phyloP scores from a whole-genome alignment of 352 stramenopile genomes.

The Phytophthora nicotianae region DNA sequence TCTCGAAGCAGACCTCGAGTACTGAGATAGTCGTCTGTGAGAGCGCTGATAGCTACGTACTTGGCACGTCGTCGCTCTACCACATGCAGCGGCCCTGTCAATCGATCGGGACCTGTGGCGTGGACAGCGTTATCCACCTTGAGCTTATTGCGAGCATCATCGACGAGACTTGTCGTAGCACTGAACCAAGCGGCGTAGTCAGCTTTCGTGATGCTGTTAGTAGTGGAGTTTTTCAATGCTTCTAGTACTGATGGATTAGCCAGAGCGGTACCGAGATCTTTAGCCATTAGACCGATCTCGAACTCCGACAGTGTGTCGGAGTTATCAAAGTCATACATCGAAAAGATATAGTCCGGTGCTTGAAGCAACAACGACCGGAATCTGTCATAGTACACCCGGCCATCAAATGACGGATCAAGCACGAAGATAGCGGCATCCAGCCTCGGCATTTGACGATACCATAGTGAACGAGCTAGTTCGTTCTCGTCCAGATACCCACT shows the following conservation, averaged over 20 bases:
- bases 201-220: constrained; percentile 46
- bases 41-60: constrained; percentile 92
- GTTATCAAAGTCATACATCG: constrained; percentile 75
- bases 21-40: constrained; percentile 91
- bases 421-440: constrained; percentile 70
- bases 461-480: constrained; percentile 68
- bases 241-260: constrained; percentile 43
- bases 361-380: constrained; percentile 48
- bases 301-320: constrained; percentile 57
- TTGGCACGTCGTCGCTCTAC: constrained; percentile 93
- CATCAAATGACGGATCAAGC: constrained; percentile 84
- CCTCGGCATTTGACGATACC: constrained; percentile 72
- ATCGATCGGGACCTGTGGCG: constrained; percentile 89
- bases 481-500: constrained; percentile 86
- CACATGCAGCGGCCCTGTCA: constrained; percentile 88
- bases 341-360: constrained; percentile 69
- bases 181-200: constrained; percentile 68
- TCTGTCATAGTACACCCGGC: constrained; percentile 78
- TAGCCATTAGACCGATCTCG: constrained; percentile 72
- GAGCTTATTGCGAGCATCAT: constrained; percentile 52
- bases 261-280: constrained; percentile 63
- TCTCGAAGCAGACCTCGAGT: constrained; percentile 74
- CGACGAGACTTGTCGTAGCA: constrained; percentile 67
- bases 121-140: constrained; percentile 95
- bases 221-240: constrained; percentile 42